Conservation (phyloP, 192 early-diverging fungal species). For the Spizellomyces sp. region DNA sequence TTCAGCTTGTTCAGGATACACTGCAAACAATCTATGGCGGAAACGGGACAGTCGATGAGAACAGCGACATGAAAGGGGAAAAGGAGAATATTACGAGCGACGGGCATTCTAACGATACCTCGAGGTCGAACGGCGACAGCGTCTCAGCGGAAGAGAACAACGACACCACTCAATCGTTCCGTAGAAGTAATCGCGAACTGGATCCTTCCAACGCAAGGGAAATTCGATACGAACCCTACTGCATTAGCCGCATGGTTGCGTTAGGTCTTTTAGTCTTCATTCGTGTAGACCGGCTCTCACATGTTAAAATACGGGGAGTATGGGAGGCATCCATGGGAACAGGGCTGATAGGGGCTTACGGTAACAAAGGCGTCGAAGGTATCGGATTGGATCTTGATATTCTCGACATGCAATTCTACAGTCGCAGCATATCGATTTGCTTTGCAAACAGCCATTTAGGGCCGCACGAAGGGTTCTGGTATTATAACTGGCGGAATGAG, state of each 20-base stretch:
- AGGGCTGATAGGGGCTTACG: conserved; percentile 40
- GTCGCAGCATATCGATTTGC: conserved; percentile 21
- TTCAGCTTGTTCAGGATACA: conserved; percentile 18
- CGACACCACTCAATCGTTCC: no score
- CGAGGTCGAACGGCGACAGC: no score
- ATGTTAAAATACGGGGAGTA: conserved; percentile 10
- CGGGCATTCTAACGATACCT: no score
- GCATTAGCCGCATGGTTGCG: conserved; percentile 25
- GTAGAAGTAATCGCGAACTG: no score
- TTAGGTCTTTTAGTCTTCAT: conserved; percentile 40
- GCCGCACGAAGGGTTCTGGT: conserved; percentile 37
- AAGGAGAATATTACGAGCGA: no score
- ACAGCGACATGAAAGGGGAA: no score
- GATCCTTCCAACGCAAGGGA: not conserved
- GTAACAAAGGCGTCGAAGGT: conserved; percentile 42
- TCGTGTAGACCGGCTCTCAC: conserved; percentile 6
- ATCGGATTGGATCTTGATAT: conserved; percentile 32
- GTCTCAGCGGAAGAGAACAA: no score
- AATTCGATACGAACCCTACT: conserved; percentile 23
- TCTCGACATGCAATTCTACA: not conserved
- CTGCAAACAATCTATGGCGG: conserved; percentile 29
- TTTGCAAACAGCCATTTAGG: conserved; percentile 41
- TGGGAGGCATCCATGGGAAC: conserved; percentile 37
- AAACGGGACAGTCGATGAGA: not conserved
- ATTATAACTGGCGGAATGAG: conserved; percentile 38